These are phyloP conservation scores for Aquilaria malaccensis DNA, from an alignment of 345 rosid species.

Conservation along the genomic window DNA sequence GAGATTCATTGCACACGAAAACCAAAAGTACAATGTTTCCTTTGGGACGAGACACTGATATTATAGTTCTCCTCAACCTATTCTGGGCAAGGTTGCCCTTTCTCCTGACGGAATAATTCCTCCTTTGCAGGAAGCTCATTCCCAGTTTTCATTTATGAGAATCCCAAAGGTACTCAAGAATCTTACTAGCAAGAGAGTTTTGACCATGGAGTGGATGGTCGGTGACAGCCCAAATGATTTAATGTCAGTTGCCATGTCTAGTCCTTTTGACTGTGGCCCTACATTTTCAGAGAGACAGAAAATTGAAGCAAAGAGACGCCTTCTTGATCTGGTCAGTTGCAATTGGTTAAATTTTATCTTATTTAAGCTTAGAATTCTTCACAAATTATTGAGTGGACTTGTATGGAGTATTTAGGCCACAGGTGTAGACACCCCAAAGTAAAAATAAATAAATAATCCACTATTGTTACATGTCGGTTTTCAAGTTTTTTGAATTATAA, in stretches of 20 bases:
- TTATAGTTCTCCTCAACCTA: not conserved
- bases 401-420: no score
- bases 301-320: slow-evolving; percentile 54
- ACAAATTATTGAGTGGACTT: not conserved
- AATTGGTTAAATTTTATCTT: not conserved
- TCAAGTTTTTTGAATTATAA: slow-evolving; percentile 6
- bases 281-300: slow-evolving; percentile 46
- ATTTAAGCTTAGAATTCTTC: not conserved
- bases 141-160: slow-evolving; percentile 48
- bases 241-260: slow-evolving; percentile 32
- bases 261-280: slow-evolving; percentile 27
- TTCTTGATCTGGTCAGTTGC: slow-evolving; percentile 71
- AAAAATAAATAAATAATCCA: not conserved
- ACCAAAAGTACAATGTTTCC: no score
- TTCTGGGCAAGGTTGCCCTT: slow-evolving; percentile 6
- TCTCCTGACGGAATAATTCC: slow-evolving; percentile 16
- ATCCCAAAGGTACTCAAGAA: slow-evolving; percentile 63
- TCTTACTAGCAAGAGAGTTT: slow-evolving; percentile 70
- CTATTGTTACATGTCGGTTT: no score
- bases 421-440: no score
- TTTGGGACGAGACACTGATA: no score
- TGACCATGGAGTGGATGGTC: slow-evolving; percentile 96
- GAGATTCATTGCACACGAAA: no score
- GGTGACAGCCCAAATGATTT: slow-evolving; percentile 86
- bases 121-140: slow-evolving; percentile 72